Conservation (phyloP, 1,284 basidiomycete species). For the Athelia sp. region DNA sequence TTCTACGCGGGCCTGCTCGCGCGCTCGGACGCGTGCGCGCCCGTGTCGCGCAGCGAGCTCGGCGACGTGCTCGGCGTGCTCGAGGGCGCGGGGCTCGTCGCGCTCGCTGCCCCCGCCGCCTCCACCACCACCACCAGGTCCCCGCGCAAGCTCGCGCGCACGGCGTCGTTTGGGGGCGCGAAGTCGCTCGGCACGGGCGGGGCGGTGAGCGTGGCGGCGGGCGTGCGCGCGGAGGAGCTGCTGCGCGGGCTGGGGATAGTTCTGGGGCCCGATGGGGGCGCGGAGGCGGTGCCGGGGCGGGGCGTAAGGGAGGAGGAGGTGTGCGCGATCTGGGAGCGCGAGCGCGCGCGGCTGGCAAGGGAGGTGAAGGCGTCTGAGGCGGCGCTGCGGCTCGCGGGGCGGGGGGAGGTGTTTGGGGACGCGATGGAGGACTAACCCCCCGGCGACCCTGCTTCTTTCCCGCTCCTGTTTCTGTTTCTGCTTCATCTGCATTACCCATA, state of each 20-base stretch:
- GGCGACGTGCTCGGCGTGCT: conserved; percentile 64
- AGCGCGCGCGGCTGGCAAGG: conserved; percentile 47
- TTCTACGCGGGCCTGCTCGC: conserved; percentile 60
- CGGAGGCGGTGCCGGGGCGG: conserved; percentile 13
- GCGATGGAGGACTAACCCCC: conserved; percentile 55
- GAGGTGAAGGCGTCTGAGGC: conserved; percentile 40
- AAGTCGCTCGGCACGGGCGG: conserved; percentile 34
- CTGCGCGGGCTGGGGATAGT: conserved; percentile 61
- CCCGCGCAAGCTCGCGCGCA: conserved; percentile 47
- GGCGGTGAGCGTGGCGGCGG: conserved; percentile 50
- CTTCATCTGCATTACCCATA: too few species aligned
- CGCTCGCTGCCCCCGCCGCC: conserved; percentile 30
- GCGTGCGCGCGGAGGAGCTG: conserved; percentile 60
- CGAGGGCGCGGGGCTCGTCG: conserved; percentile 61
- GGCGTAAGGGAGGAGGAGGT: conserved; percentile 66
- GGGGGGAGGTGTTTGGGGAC: conserved; percentile 40
- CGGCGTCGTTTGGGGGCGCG: conserved; percentile 50
- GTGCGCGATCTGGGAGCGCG: conserved; percentile 61
- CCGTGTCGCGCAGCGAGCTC: conserved; percentile 73
- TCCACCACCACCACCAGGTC: conserved; percentile 14
- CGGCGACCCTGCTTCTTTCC: too few species aligned
- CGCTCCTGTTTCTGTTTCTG: too few species aligned
- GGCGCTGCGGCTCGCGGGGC: conserved; percentile 18
- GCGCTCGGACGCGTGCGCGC: conserved; percentile 49
- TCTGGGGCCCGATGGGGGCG: too few species aligned